Evolutionary conservation across 495 filamentous ascomycete genomes (phyloP).

Genomic region (Stereocaulon alpinum): DNA sequence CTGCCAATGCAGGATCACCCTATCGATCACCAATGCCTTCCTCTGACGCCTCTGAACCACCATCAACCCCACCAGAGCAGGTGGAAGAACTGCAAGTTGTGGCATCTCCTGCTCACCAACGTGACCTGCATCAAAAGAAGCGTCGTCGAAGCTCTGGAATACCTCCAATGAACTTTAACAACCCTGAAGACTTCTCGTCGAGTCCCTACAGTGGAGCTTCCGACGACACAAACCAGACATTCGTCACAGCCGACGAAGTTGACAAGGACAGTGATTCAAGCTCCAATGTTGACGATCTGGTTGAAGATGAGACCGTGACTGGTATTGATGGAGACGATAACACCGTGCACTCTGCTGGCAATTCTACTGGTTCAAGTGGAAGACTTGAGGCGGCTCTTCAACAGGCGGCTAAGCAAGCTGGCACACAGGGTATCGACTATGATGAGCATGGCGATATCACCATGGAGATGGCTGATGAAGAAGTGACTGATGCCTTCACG

Average conservation of each 20-base stretch:
- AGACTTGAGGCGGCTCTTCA: conserved; percentile 67
- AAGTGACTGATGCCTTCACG: conserved; percentile 65
- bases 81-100: conserved; percentile 47
- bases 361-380: conserved; percentile 51
- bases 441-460: conserved; percentile 50
- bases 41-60: conserved; percentile 48
- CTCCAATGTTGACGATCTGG: conserved; percentile 46
- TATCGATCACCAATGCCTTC: conserved; percentile 31
- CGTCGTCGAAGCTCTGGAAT: conserved; percentile 55
- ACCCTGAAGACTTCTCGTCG: conserved; percentile 60
- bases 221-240: conserved; percentile 42
- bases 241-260: conserved; percentile 45
- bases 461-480: conserved; percentile 68
- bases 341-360: conserved; percentile 47
- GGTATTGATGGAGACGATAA: conserved; percentile 54
- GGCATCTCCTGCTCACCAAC: conserved; percentile 60
- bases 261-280: conserved; percentile 38
- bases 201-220: conserved; percentile 69
- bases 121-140: conserved; percentile 56
- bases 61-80: conserved; percentile 53
- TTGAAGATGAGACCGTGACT: conserved; percentile 65
- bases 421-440: conserved; percentile 49
- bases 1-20: conserved; percentile 34
- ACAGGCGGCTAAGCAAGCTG: conserved; percentile 63
- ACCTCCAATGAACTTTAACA: conserved; percentile 49